Base-by-base conservation (phyloP, 768 basidiomycete species). In the Mycena vulgaris region DNA sequence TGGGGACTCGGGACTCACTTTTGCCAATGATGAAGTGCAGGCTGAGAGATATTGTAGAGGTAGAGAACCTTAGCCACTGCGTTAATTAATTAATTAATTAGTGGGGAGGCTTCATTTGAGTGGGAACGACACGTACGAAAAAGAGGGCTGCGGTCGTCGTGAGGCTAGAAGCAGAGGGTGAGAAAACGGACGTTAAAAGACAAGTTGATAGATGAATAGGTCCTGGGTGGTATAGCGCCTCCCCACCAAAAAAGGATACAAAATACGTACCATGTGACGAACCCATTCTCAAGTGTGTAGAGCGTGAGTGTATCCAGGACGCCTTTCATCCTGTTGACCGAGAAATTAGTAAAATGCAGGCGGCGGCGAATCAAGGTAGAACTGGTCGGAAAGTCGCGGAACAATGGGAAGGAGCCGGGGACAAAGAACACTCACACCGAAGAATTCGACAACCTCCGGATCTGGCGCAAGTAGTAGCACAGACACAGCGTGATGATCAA, bases 11-110 rank as follows among this genome's bases (percentile, higher is more conserved):
- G 13, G 19, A 74, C 84, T 57, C 63, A 87, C 86, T 65, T 70
- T 87, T 87, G 47, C 79, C 80, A 53, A 87, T 87, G 25, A 87
- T 78, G 63, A 87, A 86, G 68, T 87, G 85, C 11, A 87, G 72
- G 13, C 84, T 84, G 72, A 87, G 82, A 64, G 86, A 86, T 21
- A 87, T 5, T 84, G 77, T 65, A 83, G 86, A 25, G 3, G 70
- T 57, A 5, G 84, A 82, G 83, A 87, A 83, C 10, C 76, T 61
- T 21, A 87, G 74, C 86, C 86, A 87, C 82, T 83, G 16, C 21
- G 16, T 4, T 6, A 21, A 39, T 30, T 40, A 53, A 74, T 35
- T n/a, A 10, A 40, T 56, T 35, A 62, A 37, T 33, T 71, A 33
- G 67, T 17, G 39, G 13, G n/a, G n/a, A n/a, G n/a, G n/a, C n/a